Base-by-base conservation (phyloP, 345 rosid species). In the Kandelia obovata region DNA sequence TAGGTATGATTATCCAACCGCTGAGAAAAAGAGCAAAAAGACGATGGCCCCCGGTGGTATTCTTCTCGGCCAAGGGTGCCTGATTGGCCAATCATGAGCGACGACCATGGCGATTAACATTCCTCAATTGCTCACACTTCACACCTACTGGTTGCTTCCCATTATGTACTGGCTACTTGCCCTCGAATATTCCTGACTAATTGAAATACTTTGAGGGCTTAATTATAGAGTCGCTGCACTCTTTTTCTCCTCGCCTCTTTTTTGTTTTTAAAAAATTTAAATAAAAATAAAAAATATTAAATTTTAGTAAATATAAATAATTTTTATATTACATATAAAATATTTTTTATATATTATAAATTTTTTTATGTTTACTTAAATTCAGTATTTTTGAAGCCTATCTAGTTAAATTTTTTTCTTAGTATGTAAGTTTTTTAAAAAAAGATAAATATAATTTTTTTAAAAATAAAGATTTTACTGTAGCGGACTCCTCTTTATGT, bases 401-500 rank as follows among this genome's bases (percentile, higher is more conserved):
- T 32, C 6, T 5, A 5, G 0, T 2, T 28, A 28, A 28, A 28
- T 28, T 55, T 34, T 8, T 79, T 68, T 68, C 77, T 82, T 82
- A 70, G 43, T 28, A n/a, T 7, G 61, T 30, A 82, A 76, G 79
- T 60, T 73, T 69, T 56, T 46, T 7, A 3, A 53, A 66, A 10
- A 58, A 65, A 47, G n/a, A 63, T 6, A 39, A 32, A 34, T 7
- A 6, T 34, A 7, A 7, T 34, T 21, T 0, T 21, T 21, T 21
- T 21, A 21, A 21, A 21, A 34, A 7, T 34, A 1, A 34, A 34
- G 8, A 34, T 34, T 34, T 34, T 7, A 1, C 9, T 34, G 37
- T 34, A 34, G 1, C 10, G 9, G 1, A 34, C 10, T 34, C 37
- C 37, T 34, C 37, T 7, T 7, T 1, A 6, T 0, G 9, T 34